These are phyloP conservation scores for Penicillium herquei DNA, from an alignment of 495 filamentous ascomycete species.

Conservation along the genomic window DNA sequence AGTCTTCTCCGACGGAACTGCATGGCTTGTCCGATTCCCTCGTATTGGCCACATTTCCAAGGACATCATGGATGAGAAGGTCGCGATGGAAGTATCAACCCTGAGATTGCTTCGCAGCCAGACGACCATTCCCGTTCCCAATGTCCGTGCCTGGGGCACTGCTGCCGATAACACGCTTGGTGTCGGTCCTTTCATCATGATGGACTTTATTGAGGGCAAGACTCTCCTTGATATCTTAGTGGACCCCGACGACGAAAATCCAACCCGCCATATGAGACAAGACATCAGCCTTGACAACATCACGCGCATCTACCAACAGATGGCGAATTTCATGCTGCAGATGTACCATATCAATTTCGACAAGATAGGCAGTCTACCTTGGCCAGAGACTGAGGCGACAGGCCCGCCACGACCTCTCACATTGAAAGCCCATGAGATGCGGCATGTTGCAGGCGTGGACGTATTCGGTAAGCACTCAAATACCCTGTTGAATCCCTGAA, in stretches of 20 bases:
- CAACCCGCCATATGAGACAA: slow-evolving; percentile 11
- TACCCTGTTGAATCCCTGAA: neutral
- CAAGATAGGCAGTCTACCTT: slow-evolving; percentile 1
- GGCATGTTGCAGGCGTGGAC: neutral
- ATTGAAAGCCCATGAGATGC: slow-evolving; percentile 5
- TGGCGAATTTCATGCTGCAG: slow-evolving; percentile 29
- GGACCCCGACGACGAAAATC: neutral
- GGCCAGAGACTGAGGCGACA: too few species aligned
- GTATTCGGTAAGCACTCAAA: slow-evolving; percentile 11
- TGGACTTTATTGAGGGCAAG: slow-evolving; percentile 42
- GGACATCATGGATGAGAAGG: slow-evolving; percentile 38
- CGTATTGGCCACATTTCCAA: slow-evolving; percentile 31
- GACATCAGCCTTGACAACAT: slow-evolving; percentile 24
- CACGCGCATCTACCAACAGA: slow-evolving; percentile 29
- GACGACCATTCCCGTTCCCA: slow-evolving; percentile 46
- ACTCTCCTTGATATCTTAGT: slow-evolving; percentile 17
- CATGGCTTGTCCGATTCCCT: slow-evolving; percentile 41
- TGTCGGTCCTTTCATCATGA: slow-evolving; percentile 45
- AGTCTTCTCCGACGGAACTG: slow-evolving; percentile 30
- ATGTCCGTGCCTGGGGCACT: slow-evolving; percentile 36
- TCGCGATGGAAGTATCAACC: slow-evolving; percentile 40
- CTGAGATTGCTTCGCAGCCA: slow-evolving; percentile 32
- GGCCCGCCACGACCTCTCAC: neutral
- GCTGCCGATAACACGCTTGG: neutral
- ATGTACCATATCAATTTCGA: slow-evolving; percentile 5